Percentiles rank a stretch among this genome's conserved stretches.
These are phyloP conservation scores for Colletotrichum nymphaeae DNA, from an alignment of 2,329 filamentous ascomycete genomes.

Conservation along the genomic window DNA sequence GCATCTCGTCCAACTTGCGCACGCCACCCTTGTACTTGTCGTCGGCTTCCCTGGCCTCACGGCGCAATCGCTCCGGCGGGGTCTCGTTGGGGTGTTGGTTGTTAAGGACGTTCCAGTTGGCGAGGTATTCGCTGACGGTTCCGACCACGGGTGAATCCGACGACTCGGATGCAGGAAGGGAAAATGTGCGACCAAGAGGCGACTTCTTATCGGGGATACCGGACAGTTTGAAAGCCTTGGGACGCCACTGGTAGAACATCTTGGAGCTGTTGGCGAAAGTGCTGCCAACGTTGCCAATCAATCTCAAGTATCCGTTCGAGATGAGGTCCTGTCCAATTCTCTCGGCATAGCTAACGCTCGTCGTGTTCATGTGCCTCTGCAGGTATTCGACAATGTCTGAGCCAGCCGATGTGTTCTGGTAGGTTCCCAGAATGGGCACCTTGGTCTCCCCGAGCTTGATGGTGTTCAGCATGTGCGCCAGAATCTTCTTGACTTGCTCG, in stretches of 20 bases:
- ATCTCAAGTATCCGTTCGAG: conserved; percentile 83
- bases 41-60: conserved; percentile 90
- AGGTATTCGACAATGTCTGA: conserved; percentile 96
- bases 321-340: conserved; percentile 95
- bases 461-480: conserved; percentile 85
- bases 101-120: conserved; percentile 93
- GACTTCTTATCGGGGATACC: conserved; percentile 91
- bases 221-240: conserved; percentile 88
- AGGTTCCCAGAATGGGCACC: conserved; percentile 94
- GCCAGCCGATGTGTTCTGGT: conserved; percentile 91
- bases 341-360: conserved; percentile 90
- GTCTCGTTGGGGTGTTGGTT: conserved; percentile 94
- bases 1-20: conserved; percentile 86
- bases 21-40: conserved; percentile 93
- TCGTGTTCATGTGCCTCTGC: conserved; percentile 86
- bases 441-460: conserved; percentile 92
- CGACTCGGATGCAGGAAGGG: conserved; percentile 68
- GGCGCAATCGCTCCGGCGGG: conserved; percentile 83
- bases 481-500: conserved; percentile 90
- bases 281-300: conserved; percentile 94
- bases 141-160: conserved; percentile 83
- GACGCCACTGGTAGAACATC: conserved; percentile 97
- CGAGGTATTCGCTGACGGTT: conserved; percentile 87
- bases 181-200: conserved; percentile 78
- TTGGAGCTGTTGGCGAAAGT: conserved; percentile 97